phyloP scores from a whole-genome alignment of 305 asterid genomes.

The Fraxinus xanthoxyloides region DNA sequence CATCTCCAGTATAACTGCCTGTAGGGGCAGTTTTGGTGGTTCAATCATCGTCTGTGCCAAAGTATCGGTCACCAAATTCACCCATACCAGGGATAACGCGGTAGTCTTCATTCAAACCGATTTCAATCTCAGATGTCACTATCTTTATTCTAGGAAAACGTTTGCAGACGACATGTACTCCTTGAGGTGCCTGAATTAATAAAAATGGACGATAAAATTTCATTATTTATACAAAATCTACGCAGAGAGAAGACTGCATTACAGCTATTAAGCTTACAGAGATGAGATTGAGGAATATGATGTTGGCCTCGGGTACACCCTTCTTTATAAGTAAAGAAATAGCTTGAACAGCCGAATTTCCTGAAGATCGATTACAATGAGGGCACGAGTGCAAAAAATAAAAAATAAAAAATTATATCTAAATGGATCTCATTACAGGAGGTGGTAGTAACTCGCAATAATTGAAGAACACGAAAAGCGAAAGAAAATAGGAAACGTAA shows the following conservation, averaged over 20 bases:
- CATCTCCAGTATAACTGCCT: neutral
- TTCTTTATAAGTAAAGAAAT: conserved; percentile 82
- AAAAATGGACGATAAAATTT: neutral
- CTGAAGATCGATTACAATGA: conserved; percentile 33
- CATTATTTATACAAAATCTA: neutral
- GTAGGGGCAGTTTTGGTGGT: neutral
- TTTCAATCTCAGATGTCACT: conserved; percentile 98
- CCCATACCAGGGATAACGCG: conserved; percentile 99
- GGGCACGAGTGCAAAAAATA: neutral
- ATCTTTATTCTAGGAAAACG: conserved; percentile 84
- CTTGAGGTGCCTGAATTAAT: conserved; percentile 84
- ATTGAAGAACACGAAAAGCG: neutral
- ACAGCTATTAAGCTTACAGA: conserved; percentile 51
- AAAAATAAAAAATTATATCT: neutral
- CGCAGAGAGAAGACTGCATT: neutral
- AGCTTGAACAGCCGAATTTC: conserved; percentile 93
- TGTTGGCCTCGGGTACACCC: conserved; percentile 91
- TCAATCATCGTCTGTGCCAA: conserved; percentile 90
- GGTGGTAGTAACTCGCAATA: neutral
- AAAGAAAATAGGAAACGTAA: neutral
- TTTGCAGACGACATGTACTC: conserved; percentile 88
- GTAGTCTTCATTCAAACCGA: conserved; percentile 68
- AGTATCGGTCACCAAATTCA: conserved; percentile 92
- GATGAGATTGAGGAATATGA: conserved; percentile 91
- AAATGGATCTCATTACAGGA: neutral